A percentile compares a stretch with the other conserved stretches of the same genome.
These are phyloP conservation scores for Leccinum solheimii DNA, from an alignment of 1,284 basidiomycete species.

Conservation along the genomic window DNA sequence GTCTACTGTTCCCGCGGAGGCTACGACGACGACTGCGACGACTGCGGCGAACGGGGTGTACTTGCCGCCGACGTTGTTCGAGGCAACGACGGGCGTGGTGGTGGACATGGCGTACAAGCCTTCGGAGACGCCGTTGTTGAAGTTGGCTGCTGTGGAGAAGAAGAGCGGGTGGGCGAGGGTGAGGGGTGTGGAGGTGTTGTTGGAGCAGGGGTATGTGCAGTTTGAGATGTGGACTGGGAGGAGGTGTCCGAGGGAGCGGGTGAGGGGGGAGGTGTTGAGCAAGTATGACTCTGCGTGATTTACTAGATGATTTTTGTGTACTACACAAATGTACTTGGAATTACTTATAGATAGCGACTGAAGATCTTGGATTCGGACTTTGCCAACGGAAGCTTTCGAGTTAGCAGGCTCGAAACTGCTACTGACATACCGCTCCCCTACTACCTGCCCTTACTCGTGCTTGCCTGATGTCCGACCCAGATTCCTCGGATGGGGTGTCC, in stretches of 20 bases:
- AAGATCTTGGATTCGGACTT: no score
- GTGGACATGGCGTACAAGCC: slow-evolving; percentile 95
- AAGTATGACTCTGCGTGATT: slow-evolving; percentile 38
- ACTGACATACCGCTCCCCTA: no score
- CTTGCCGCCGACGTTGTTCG: slow-evolving; percentile 59
- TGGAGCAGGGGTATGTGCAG: slow-evolving; percentile 87
- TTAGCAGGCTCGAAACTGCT: no score
- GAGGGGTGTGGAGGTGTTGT: slow-evolving; percentile 70
- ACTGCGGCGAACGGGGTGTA: slow-evolving; percentile 40
- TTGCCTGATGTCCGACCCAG: no score
- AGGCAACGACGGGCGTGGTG: slow-evolving; percentile 56
- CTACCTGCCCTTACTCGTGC: no score
- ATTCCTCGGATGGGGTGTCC: no score
- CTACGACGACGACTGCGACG: slow-evolving; percentile 46
- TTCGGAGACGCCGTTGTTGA: slow-evolving; percentile 67
- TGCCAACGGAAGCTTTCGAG: no score
- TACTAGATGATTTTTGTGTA: no score
- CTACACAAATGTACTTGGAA: no score
- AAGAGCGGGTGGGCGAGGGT: slow-evolving; percentile 59
- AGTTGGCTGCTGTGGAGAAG: slow-evolving; percentile 44
- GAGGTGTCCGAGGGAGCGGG: slow-evolving; percentile 48
- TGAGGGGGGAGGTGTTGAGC: slow-evolving; percentile 51
- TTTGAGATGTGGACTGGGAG: slow-evolving; percentile 82
- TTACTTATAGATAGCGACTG: no score
- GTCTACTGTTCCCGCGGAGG: slow-evolving; percentile 82